Base-by-base conservation (phyloP, 1,139 yeast genomes). In the Sugiyamaella novakii region DNA sequence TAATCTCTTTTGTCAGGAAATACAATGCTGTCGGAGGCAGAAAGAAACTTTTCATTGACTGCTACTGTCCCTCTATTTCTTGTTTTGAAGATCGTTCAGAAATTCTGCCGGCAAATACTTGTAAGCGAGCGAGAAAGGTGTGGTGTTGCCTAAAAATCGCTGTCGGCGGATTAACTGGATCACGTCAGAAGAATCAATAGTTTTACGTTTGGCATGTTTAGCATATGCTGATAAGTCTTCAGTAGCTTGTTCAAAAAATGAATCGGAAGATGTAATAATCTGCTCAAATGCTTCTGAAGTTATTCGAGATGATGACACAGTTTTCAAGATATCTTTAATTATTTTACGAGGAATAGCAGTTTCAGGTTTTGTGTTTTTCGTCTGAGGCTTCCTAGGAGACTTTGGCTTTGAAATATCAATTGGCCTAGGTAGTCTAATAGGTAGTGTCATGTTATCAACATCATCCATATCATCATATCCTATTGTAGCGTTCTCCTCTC, bases 161-260 rank as follows among this genome's bases (percentile, higher is more conserved):
- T 62, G 66, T 17, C 68, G 55, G 28, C 53, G 52, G 57, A 67
- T 47, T 21, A 67, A 52, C 34, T 56, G 55, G 33, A 57, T 37
- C 3, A 60, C 68, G 47, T 67, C 71, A 8, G 58, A 42, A 2
- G 58, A 53, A 22, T 66, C 68, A 10, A 67, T 53, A 1, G 59
- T 58, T 41, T 59, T 61, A 14, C 70, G 55, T 21, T 56, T 56
- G 14, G 65, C 61, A 44, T 66, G 70, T 8, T 49, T 50, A 0
- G 70, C 59, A 46, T 63, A 66, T 1, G 64, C 62, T 2, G 55
- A 51, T 17, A 67, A 46, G 47, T 65, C 70, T 3, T 43, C 50
- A 8, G 61, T 47, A 1, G 52, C 53, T 48, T 63, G 67, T 17
- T 54, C 60, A 39, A 67, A 62, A 50, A 57, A 67, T 31, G 27